Evolutionary conservation across 805 yeast genomes (phyloP), one percentile per base, ranked within the genome.

Genomic region (Candida awuae): DNA sequence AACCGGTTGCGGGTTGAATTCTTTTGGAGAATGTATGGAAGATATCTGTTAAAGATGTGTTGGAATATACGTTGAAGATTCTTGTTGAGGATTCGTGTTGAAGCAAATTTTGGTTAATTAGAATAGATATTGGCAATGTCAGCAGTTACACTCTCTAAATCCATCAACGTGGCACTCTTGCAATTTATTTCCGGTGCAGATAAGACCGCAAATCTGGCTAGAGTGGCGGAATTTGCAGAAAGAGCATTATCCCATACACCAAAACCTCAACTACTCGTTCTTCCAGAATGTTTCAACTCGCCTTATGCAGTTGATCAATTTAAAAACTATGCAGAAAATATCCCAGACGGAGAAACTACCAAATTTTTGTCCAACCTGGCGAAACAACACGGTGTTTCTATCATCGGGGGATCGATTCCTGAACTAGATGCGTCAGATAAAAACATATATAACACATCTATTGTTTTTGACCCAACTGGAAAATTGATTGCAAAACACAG

Each of bases 221-320:
- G 81, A 49, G 95, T 84, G 4, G 68, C 73, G 35, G 68, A 67
- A 9, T 77, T 71, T 49, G 75, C 86, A 33, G 66, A 68, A 17
- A 74, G 71, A 41, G 97, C 97, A 1, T 44, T 80, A 30, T 34
- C 41, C 10, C 56, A 66, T 39, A 77, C 80, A 18, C 68, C 76
- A 14, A 54, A 61, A 18, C 73, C 78, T 7, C 83, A 88, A 51
- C 66, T 90, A 30, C 73, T 92, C 9, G 85, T 92, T 47, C 66
- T 92, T 23, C 98, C 98, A 8, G 97, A 92, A 63, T 87, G 96
- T 64, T 90, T 88, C 73, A 92, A 90, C 59, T 84, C 96, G 1
- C 97, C 97, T 3, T 92, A 92, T 56, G 76, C 94, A 0, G 95
- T 86, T 21, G 74, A 75, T 42, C 81, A 88, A 45, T 92, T 92